A percentile compares a stretch with the other conserved stretches of the same genome.
phyloP scores from a whole-genome alignment of 2,329 filamentous ascomycete genomes.

The Colletotrichum liaoningense region DNA sequence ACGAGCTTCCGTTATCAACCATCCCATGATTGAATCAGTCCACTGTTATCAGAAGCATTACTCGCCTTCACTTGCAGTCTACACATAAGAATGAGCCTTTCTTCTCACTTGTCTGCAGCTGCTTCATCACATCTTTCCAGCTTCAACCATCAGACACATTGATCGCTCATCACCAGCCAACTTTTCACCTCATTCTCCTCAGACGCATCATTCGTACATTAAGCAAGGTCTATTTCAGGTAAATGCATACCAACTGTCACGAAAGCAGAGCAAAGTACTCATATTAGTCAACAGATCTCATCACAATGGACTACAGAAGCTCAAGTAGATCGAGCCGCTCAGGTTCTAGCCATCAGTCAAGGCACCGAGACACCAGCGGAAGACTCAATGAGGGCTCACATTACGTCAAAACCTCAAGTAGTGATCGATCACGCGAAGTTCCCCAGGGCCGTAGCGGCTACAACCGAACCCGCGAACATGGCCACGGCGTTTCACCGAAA shows the following conservation, averaged over 20 bases:
- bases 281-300: not conserved
- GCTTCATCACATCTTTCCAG: not conserved
- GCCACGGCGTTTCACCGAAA: not conserved
- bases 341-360: not conserved
- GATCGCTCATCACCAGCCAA: not conserved
- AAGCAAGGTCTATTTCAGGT: not conserved
- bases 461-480: slow-evolving; percentile 22
- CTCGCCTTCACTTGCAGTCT: not conserved
- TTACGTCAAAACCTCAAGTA: not conserved
- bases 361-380: not conserved
- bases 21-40: not conserved
- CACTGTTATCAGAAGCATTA: not conserved
- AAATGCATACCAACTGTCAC: not conserved
- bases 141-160: not conserved
- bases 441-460: slow-evolving; percentile 27
- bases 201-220: not conserved
- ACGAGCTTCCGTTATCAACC: not conserved
- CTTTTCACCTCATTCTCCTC: too few relatives aligned
- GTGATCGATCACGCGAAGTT: not conserved
- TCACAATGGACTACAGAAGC: slow-evolving; percentile 11
- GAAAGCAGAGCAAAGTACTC: not conserved
- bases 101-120: not conserved
- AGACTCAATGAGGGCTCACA: slow-evolving; percentile 2
- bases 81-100: not conserved
- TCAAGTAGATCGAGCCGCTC: not conserved